A percentile compares a stretch with the other conserved stretches of the same genome.
Conservation (phyloP, 179 eudicot species). For the Drosera spatulata region DNA sequence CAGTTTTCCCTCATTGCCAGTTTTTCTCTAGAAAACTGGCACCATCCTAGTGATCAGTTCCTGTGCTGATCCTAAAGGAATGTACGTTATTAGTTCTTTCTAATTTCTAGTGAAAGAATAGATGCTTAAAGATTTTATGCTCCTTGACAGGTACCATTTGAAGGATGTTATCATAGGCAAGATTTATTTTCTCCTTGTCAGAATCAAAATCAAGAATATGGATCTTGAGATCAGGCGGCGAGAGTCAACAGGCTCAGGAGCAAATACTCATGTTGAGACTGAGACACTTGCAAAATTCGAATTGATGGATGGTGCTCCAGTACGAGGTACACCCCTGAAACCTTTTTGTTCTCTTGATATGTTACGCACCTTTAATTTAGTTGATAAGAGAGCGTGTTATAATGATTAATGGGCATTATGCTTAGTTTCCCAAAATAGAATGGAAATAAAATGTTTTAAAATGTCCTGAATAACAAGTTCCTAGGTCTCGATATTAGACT, state of each 20-base stretch:
- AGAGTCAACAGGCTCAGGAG: slow-evolving; percentile 97
- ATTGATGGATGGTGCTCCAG: slow-evolving; percentile 99
- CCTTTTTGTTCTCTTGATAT: not conserved
- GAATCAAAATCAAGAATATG: slow-evolving; percentile 96
- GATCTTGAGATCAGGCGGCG: slow-evolving; percentile 95
- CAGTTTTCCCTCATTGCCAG: too few relatives aligned
- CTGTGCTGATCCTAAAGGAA: too few relatives aligned
- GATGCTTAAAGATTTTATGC: not conserved
- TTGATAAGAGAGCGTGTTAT: too few relatives aligned
- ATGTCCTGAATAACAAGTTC: too few relatives aligned
- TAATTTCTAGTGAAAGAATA: too few relatives aligned
- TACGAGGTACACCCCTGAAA: slow-evolving; percentile 53
- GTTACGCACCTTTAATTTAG: not conserved
- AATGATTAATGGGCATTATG: too few relatives aligned
- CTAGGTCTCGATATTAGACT: too few relatives aligned
- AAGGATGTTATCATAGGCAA: slow-evolving; percentile 92
- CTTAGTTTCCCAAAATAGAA: too few relatives aligned
- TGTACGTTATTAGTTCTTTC: too few relatives aligned
- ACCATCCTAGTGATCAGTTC: too few relatives aligned
- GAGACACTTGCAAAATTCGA: slow-evolving; percentile 98
- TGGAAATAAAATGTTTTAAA: too few relatives aligned
- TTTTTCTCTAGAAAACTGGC: too few relatives aligned
- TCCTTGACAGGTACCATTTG: slow-evolving; percentile 70
- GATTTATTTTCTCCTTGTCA: slow-evolving; percentile 91
- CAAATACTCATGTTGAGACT: slow-evolving; percentile 95